Conservation (phyloP, 2,329 filamentous ascomycete species). For the Hyphodiscus sp. region DNA sequence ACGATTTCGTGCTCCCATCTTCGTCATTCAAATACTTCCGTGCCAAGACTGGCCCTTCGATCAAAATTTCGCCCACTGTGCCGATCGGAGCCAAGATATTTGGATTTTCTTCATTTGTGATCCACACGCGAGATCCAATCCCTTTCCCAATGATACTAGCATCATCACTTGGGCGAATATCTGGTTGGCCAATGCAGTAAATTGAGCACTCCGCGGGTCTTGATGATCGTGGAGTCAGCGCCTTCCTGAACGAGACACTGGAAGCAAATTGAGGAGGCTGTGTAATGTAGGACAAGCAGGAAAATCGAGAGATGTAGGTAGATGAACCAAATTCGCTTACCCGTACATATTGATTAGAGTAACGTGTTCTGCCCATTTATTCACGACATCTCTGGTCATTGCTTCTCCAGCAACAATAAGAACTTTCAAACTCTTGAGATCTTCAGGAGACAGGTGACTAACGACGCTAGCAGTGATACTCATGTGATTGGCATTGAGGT, state of each 20-base stretch:
- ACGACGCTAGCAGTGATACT: slow-evolving; percentile 14
- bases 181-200: too few species aligned
- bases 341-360: slow-evolving; percentile 54
- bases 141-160: neutral
- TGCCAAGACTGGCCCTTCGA: slow-evolving; percentile 47
- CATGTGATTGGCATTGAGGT: slow-evolving; percentile 5
- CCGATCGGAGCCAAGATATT: slow-evolving; percentile 10
- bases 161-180: neutral
- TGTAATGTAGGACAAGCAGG: too few species aligned
- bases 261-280: too few species aligned
- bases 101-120: slow-evolving; percentile 6
- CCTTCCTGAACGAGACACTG: too few species aligned
- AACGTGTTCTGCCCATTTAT: slow-evolving; percentile 31
- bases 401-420: slow-evolving; percentile 84
- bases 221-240: too few species aligned
- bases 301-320: too few species aligned
- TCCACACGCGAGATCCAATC: slow-evolving; percentile 31
- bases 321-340: too few species aligned
- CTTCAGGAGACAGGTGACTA: slow-evolving; percentile 77
- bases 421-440: slow-evolving; percentile 64
- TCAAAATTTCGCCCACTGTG: slow-evolving; percentile 13
- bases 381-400: slow-evolving; percentile 52
- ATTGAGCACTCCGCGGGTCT: too few species aligned
- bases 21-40: slow-evolving; percentile 53
- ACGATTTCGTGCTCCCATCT: slow-evolving; percentile 44